Percentiles rank a stretch among this genome's conserved stretches.
These are phyloP conservation scores for Trifolium dubium DNA, from an alignment of 306 rosid genomes.

Conservation along the genomic window DNA sequence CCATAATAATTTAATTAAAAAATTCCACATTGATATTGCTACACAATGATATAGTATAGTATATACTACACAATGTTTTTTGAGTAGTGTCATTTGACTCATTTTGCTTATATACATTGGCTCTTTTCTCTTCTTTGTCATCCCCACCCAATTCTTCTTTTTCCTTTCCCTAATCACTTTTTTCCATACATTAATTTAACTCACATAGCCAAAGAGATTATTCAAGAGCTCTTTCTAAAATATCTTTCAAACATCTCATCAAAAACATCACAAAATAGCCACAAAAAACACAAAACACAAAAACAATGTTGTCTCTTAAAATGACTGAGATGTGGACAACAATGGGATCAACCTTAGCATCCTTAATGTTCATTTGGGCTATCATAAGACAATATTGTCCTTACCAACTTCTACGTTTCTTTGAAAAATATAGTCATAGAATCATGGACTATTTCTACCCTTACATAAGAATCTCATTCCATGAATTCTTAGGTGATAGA, in stretches of 20 bases:
- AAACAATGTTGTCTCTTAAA: conserved; percentile 49
- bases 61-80: not conserved
- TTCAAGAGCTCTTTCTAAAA: not conserved
- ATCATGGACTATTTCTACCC: conserved; percentile 66
- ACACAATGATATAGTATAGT: not conserved
- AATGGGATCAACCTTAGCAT: conserved; percentile 80
- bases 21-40: not conserved
- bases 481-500: conserved; percentile 77
- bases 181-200: too few relatives aligned
- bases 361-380: conserved; percentile 89
- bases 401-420: conserved; percentile 56
- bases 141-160: conserved; percentile 34
- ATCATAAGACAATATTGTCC: conserved; percentile 88
- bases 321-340: conserved; percentile 75
- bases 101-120: conserved; percentile 39
- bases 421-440: conserved; percentile 53
- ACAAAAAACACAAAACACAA: not conserved
- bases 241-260: not conserved
- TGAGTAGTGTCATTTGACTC: conserved; percentile 54
- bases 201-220: not conserved
- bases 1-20: not conserved
- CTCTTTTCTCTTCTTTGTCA: conserved; percentile 37
- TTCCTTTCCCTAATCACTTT: not conserved
- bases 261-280: not conserved
- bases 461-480: conserved; percentile 71